Base-by-base conservation (phyloP, 352 stramenopile genomes). In the Pythium guiyangense region DNA sequence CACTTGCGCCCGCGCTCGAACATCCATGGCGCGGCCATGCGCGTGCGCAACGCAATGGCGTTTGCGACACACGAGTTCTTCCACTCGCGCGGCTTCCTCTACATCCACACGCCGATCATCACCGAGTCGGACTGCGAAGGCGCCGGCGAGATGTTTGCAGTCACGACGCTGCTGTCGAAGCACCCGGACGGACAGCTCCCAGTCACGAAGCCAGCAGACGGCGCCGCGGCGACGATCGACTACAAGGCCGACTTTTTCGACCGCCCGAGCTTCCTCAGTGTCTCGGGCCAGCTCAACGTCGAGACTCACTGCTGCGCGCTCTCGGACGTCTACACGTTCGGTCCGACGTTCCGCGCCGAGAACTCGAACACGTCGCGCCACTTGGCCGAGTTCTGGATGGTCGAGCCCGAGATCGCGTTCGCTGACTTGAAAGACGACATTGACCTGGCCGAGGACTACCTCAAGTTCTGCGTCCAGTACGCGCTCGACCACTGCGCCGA, bases 301-400 rank as follows among this genome's bases (percentile, higher is more conserved):
- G 94, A 98, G 74, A 97, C 90, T 40, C 87, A 97, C 72, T 92
- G 86, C 67, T 96, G 86, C 57, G 88, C 91, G 10, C 66, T 92
- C 22, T 87, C 76, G 62, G 76, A 92, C 57, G 78, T 88, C 54
- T 99, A 99, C 74, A 99, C 97, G 34, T 99, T 99, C 70, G 97
- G 97, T 18, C 97, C 97, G 22, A 99, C 97, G 46, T 99, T 99
- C 73, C 92, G 97, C 37, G 97, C 97, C 12, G 97, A 99, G 83
- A 99, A 99, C 79, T 97, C 80, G 40, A 97, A 99, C 79, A 99
- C 97, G 48, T 89, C 93, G 49, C 83, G 97, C 54, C 97, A 99
- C 73, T 73, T 99, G 53, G 94, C 95, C 10, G 96, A 99, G 73
- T 99, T 99, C 74, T 97, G 95, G 83, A 99, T 99, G 96, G 92